Conservation (phyloP, 352 stramenopile species). For the Blastocystis sp. region DNA sequence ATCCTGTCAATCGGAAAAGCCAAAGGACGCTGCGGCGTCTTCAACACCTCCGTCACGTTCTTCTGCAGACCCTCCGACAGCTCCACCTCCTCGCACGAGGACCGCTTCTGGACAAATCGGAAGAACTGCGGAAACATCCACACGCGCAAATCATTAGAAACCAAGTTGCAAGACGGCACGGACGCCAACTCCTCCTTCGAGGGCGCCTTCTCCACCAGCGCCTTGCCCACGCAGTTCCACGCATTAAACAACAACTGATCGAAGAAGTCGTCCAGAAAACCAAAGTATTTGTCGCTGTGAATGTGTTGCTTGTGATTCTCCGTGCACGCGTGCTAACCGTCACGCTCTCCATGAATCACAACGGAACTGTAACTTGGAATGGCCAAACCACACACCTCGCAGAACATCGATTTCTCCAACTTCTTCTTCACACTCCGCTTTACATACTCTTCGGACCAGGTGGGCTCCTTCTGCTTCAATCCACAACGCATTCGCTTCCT, state of each 20-base stretch:
- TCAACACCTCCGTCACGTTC: background rate
- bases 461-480: background rate
- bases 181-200: background rate
- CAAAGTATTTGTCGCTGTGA: background rate
- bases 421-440: constrained; percentile 2
- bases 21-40: background rate
- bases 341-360: background rate
- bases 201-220: background rate
- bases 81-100: background rate
- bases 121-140: constrained; percentile 13
- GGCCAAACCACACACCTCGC: background rate
- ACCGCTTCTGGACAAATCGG: background rate
- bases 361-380: background rate
- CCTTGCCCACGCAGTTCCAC: background rate
- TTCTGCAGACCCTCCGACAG: background rate
- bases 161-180: background rate
- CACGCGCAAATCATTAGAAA: background rate
- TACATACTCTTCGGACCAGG: background rate
- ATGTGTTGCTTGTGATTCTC: background rate
- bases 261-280: constrained; percentile 7
- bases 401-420: constrained; percentile 8
- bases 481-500: background rate
- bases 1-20: background rate
- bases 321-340: background rate
- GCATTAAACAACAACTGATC: background rate